These are phyloP conservation scores for Syzygium aromaticum DNA, from an alignment of 345 rosid species.

Conservation along the genomic window DNA sequence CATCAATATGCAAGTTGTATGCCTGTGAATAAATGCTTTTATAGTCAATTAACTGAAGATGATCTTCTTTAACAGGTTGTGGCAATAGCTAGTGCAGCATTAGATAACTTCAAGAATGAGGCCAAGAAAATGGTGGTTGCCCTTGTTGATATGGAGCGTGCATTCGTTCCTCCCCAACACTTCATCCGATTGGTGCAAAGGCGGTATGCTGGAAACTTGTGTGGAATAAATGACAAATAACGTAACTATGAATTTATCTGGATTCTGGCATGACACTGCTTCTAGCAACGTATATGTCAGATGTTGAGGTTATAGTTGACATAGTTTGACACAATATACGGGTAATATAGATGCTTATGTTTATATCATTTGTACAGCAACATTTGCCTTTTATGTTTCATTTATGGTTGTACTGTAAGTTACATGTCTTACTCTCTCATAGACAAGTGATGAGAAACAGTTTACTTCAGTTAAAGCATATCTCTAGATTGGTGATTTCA, in stretches of 20 bases:
- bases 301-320: neutral
- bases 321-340: neutral
- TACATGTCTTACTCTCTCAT: neutral
- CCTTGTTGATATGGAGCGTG: conserved; percentile 98
- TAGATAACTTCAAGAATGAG: conserved; percentile 88
- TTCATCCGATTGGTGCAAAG: conserved; percentile 97
- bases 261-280: neutral
- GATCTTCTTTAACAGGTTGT: conserved; percentile 51
- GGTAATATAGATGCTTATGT: neutral
- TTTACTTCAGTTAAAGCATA: neutral
- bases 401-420: neutral
- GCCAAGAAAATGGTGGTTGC: conserved; percentile 97
- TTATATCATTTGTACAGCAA: neutral
- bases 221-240: neutral
- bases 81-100: conserved; percentile 83
- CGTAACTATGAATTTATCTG: neutral
- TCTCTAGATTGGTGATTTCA: neutral
- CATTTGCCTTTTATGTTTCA: neutral
- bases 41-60: neutral
- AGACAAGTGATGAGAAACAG: neutral
- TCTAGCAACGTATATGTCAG: neutral
- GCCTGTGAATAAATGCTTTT: neutral
- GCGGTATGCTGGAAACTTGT: conserved; percentile 36
- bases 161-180: conserved; percentile 99
- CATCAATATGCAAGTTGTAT: neutral